Evolutionary conservation across 768 basidiomycete genomes (phyloP), one percentile per base, ranked within the genome.

Genomic region (Leucogyrophana mollusca): DNA sequence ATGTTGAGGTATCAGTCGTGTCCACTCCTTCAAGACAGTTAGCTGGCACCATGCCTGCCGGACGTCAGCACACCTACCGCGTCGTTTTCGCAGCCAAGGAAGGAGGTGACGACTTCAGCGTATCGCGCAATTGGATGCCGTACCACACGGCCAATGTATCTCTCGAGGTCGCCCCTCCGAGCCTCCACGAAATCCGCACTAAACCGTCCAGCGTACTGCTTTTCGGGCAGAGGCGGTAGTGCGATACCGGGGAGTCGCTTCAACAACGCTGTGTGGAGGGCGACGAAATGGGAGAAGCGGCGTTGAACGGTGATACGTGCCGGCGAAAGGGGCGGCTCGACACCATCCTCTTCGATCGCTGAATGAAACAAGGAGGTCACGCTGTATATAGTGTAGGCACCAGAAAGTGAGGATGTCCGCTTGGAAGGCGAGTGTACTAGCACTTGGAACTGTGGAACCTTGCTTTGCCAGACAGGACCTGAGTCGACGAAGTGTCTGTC

Each of bases 381-480:
- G 47, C 62, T 78, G 63, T 90, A 94, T 39, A 87, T 60, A 1
- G 85, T 91, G 57, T 83, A 92, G 34, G 86, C 78, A 8, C 84
- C 82, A 7, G 85, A 78, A 21, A 87, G 71, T 10, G 76, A 62
- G 1, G 86, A 85, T 5, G 77, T 72, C 7, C 83, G 74, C 61
- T 89, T 91, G n/a, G 81, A 79, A 1, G 90, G 90, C 1, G 86
- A 89, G 61, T 90, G 89, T 0, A 93, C 83, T 18, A 86, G 69
- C 17, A 93, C 77, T 25, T 74, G 74, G 68, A 92, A 92, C 0
- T 78, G 70, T 0, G 88, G 85, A 5, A 86, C 68, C 64, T 85
- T 90, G 24, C 79, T 64, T 59, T 78, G 80, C 91, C 91, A 94
- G 4, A 79, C 60, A 1, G 82, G 84, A 1, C 85, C 83, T 13